Conservation (phyloP, 73 alveolate genomes). For the Symbiodinium pilosum region DNA sequence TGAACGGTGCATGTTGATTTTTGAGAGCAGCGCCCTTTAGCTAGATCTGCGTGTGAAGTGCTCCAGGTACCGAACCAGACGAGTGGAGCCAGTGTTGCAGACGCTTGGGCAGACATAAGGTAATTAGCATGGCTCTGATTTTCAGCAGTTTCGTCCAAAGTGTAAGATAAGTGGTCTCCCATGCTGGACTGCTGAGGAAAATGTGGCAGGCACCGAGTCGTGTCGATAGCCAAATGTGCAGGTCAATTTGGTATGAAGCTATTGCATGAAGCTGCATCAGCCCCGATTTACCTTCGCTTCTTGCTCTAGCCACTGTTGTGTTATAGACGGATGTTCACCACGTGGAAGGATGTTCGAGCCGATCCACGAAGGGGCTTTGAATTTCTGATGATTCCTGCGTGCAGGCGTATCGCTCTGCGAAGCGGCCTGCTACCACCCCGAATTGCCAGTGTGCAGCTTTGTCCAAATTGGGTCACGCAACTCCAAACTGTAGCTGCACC, state of each 20-base stretch:
- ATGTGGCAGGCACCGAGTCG: slow-evolving; percentile 19
- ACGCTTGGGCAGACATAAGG: too few relatives aligned
- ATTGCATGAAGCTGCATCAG: too few relatives aligned
- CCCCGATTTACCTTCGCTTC: too few relatives aligned
- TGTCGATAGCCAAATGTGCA: too few relatives aligned
- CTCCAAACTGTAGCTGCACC: too few relatives aligned
- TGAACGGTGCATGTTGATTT: neutral
- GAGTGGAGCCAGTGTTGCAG: slow-evolving; percentile 54
- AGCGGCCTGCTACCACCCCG: neutral
- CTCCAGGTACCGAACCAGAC: slow-evolving; percentile 20
- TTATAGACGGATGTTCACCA: neutral
- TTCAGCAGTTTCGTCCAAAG: too few relatives aligned
- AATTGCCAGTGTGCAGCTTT: neutral
- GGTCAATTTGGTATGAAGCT: too few relatives aligned
- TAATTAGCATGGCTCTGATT: too few relatives aligned
- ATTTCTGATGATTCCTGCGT: neutral
- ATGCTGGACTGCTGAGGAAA: neutral
- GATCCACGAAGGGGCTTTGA: neutral
- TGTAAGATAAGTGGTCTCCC: too few relatives aligned
- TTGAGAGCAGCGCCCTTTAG: neutral
- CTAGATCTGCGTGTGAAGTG: neutral
- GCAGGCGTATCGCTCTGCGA: neutral
- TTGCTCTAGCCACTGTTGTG: too few relatives aligned
- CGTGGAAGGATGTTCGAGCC: neutral
- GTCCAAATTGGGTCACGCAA: too few relatives aligned